Evolutionary conservation across 495 filamentous ascomycete species (phyloP).

Genomic region (Diplogelasinospora grovesii): DNA sequence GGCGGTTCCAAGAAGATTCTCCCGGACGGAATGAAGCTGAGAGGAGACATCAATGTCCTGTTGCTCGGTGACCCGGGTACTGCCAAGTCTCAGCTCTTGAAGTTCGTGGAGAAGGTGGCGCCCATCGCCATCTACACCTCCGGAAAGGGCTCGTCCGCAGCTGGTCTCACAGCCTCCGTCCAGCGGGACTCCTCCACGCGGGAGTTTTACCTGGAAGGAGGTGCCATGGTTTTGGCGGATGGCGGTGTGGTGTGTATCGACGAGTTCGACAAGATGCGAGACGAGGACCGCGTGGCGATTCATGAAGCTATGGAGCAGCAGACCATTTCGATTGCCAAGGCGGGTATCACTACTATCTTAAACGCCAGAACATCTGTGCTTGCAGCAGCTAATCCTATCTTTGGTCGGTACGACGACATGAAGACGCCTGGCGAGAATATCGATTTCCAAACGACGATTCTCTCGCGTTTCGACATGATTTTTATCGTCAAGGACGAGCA

Average conservation of each 20-base stretch:
- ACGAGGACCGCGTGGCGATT: constrained; percentile 97
- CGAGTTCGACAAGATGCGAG: constrained; percentile 99
- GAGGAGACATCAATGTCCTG: constrained; percentile 98
- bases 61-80: constrained; percentile 97
- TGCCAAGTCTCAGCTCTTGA: constrained; percentile 94
- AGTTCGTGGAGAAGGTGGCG: constrained; percentile 94
- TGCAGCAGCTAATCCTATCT: constrained; percentile 95
- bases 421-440: constrained; percentile 98
- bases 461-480: constrained; percentile 99
- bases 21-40: constrained; percentile 95
- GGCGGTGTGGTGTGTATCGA: constrained; percentile 99
- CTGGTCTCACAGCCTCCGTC: constrained; percentile 96
- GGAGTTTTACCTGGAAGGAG: constrained; percentile 97
- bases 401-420: constrained; percentile 95
- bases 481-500: constrained; percentile 98
- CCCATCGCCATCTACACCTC: constrained; percentile 99
- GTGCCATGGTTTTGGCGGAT: constrained; percentile 97
- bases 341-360: constrained; percentile 96
- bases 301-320: constrained; percentile 99
- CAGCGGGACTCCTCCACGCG: constrained; percentile 86
- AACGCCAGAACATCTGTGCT: constrained; percentile 94
- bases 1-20: constrained; percentile 98
- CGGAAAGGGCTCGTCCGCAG: constrained; percentile 96
- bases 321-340: constrained; percentile 98
- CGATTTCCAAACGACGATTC: constrained; percentile 97